These are phyloP conservation scores for Capsicum baccatum DNA, from an alignment of 257 asterid species.

Conservation along the genomic window DNA sequence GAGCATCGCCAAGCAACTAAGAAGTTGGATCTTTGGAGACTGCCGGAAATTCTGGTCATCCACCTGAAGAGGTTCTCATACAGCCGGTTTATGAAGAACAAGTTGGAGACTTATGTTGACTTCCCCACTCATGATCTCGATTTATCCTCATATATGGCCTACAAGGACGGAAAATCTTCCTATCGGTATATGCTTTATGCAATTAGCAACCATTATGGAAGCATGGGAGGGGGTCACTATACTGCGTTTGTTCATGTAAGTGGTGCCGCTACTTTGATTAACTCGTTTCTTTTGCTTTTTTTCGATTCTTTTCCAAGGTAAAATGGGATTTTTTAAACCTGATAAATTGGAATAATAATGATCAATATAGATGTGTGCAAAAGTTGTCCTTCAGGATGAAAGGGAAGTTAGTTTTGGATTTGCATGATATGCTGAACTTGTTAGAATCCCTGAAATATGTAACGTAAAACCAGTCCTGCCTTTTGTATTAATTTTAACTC, in stretches of 20 bases:
- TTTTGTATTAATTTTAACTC: background rate
- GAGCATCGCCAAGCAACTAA: constrained; percentile 89
- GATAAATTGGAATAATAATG: background rate
- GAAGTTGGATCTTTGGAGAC: constrained; percentile 91
- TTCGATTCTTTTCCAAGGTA: background rate
- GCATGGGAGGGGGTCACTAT: constrained; percentile 94
- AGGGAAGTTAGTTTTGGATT: too few relatives aligned
- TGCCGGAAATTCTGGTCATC: constrained; percentile 86
- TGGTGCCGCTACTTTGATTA: constrained; percentile 29
- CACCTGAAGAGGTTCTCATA: constrained; percentile 94
- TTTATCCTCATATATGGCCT: constrained; percentile 64
- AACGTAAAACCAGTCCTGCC: too few relatives aligned
- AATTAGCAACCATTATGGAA: constrained; percentile 88
- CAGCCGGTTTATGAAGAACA: constrained; percentile 71
- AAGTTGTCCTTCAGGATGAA: too few relatives aligned
- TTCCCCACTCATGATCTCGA: constrained; percentile 85
- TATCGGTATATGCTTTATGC: constrained; percentile 81
- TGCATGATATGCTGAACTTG: too few relatives aligned
- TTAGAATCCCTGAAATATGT: too few relatives aligned
- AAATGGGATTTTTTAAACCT: background rate
- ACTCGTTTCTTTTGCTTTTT: constrained; percentile 27
- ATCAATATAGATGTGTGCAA: background rate
- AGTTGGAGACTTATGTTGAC: constrained; percentile 82
- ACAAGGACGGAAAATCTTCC: constrained; percentile 56
- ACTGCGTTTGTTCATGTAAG: constrained; percentile 89